Evolutionary conservation across 2,329 filamentous ascomycete genomes (phyloP).

Genomic region (Ascochyta fabae): DNA sequence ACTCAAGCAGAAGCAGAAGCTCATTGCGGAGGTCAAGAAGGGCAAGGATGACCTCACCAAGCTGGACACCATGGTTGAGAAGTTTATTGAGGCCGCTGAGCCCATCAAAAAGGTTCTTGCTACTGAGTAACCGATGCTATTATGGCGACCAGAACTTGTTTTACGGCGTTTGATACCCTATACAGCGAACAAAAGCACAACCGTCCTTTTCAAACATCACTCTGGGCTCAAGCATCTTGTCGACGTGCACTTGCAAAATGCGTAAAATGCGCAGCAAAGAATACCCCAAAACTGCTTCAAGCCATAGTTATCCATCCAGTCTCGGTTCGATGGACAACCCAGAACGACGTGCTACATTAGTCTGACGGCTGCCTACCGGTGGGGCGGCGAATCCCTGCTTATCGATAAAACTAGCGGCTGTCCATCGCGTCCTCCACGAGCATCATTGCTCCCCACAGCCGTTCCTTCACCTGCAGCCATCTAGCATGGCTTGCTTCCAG

Average conservation of each 20-base stretch:
- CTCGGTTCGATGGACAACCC: neutral
- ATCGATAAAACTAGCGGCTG: conserved; percentile 11
- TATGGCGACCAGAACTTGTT: neutral
- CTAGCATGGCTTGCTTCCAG: conserved; percentile 22
- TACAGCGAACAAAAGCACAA: conserved; percentile 15
- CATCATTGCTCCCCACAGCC: neutral
- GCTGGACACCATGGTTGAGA: conserved; percentile 89
- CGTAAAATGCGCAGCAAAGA: neutral
- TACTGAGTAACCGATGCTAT: conserved; percentile 60
- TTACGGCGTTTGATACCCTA: conserved; percentile 20
- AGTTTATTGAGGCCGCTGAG: conserved; percentile 90
- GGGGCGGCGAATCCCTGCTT: conserved; percentile 5
- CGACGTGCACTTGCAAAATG: neutral
- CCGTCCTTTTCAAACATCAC: neutral
- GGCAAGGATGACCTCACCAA: conserved; percentile 91
- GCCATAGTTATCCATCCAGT: neutral
- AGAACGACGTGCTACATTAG: neutral
- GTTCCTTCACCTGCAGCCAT: neutral
- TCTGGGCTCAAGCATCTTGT: neutral
- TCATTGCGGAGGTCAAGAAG: conserved; percentile 83
- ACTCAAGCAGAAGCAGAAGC: conserved; percentile 68
- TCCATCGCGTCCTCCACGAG: neutral
- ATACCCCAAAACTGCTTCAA: neutral
- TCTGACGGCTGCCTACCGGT: conserved; percentile 1
- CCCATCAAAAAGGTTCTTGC: conserved; percentile 87